Conservation (phyloP, 495 filamentous ascomycete species). For the Neurospora tetraspora region DNA sequence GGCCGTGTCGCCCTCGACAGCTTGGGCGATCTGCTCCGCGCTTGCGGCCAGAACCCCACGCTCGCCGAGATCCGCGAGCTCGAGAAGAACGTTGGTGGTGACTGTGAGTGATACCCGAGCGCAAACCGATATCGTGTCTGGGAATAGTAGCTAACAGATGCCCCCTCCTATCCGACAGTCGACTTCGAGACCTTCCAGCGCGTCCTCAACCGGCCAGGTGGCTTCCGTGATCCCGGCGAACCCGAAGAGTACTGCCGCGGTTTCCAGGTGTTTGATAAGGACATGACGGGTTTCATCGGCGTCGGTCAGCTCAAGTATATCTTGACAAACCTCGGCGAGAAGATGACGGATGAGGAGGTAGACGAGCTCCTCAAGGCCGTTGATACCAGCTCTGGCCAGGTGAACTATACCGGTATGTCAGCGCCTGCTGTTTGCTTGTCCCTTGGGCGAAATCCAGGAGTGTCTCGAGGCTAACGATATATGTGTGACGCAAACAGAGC, state of each 20-base stretch:
- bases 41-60: constrained; percentile 96
- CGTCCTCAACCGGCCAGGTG: constrained; percentile 91
- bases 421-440: not conserved
- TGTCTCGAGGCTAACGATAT: constrained; percentile 6
- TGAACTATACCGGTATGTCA: constrained; percentile 83
- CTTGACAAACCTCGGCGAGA: constrained; percentile 93
- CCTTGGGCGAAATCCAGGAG: not conserved
- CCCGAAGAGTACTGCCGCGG: constrained; percentile 96
- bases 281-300: constrained; percentile 94
- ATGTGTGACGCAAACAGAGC: constrained; percentile 41
- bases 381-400: constrained; percentile 85
- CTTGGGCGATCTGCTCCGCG: constrained; percentile 86
- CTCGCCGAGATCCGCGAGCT: constrained; percentile 82
- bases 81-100: constrained; percentile 74
- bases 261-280: constrained; percentile 99
- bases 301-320: constrained; percentile 95
- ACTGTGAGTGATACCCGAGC: constrained; percentile 58
- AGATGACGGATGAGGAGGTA: constrained; percentile 97
- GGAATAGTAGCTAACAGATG: not conserved
- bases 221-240: constrained; percentile 95
- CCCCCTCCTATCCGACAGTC: constrained; percentile 41
- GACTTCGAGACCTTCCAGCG: constrained; percentile 96
- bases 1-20: constrained; percentile 77
- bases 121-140: not conserved
- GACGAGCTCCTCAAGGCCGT: constrained; percentile 97